These are phyloP conservation scores for Hordeum vulgare DNA, from an alignment of 176 grass and related monocot species.

Conservation along the genomic window MorexV3_pseudomolecules_assembly NC_058524.1:174907628-174908127, in stretches of 20 bases:
- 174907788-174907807: conserved; percentile 48
- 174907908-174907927: conserved; percentile 65
- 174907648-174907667: conserved; percentile 45
- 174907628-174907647: conserved; percentile 32
- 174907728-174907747: conserved; percentile 49
- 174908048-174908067: conserved; percentile 59
- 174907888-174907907: conserved; percentile 66
- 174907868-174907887: conserved; percentile 12
- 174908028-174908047: conserved; percentile 84
- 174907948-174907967: conserved; percentile 59
- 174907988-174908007: conserved; percentile 49
- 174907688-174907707: conserved; percentile 2
- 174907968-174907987: conserved; percentile 26
- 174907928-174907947: conserved; percentile 45
- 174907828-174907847: conserved; percentile 44
- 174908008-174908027: conserved; percentile 63
- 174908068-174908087: conserved; percentile 22
- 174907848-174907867: conserved; percentile 39
- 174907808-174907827: conserved; percentile 59
- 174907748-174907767: conserved; percentile 56
- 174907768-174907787: conserved; percentile 51
- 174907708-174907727: conserved; percentile 46
- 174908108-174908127: conserved; percentile 27
- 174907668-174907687: background rate
- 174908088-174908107: conserved; percentile 24